These are phyloP conservation scores for Zasmidium citrigriseum DNA, from an alignment of 2,329 filamentous ascomycete species.

Conservation along the genomic window DNA sequence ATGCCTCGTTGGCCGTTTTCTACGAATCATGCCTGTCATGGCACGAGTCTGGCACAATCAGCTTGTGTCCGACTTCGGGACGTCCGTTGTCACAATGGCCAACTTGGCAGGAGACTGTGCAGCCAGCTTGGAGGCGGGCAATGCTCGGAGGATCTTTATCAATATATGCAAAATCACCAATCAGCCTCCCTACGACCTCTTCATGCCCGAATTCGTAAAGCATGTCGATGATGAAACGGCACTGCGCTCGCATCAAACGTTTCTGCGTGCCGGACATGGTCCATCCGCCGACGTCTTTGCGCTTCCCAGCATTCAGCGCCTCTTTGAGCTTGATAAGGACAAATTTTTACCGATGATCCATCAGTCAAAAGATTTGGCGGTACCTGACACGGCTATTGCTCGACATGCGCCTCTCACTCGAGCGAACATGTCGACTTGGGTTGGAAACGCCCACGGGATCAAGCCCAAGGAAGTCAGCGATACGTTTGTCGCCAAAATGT, in stretches of 20 bases:
- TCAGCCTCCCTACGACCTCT: slow-evolving; percentile 44
- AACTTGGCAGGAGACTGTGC: slow-evolving; percentile 25
- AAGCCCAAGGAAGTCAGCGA: slow-evolving; percentile 60
- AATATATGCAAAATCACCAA: slow-evolving; percentile 41
- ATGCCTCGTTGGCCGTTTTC: slow-evolving; percentile 43
- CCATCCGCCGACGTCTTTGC: slow-evolving; percentile 38
- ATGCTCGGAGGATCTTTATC: slow-evolving; percentile 25
- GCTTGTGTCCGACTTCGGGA: slow-evolving; percentile 37
- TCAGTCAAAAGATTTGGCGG: neutral
- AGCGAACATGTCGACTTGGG: slow-evolving; percentile 28
- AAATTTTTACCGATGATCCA: slow-evolving; percentile 25
- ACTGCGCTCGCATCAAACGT: slow-evolving; percentile 43
- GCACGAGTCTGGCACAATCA: slow-evolving; percentile 35
- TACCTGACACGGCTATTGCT: neutral
- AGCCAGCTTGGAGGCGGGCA: neutral
- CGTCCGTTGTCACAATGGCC: slow-evolving; percentile 31
- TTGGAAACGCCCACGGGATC: slow-evolving; percentile 45
- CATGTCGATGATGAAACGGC: slow-evolving; percentile 28
- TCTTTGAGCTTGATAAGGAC: slow-evolving; percentile 24
- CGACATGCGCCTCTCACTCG: slow-evolving; percentile 23
- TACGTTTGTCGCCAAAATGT: slow-evolving; percentile 73
- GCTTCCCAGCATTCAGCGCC: slow-evolving; percentile 32
- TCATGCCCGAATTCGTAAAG: slow-evolving; percentile 38
- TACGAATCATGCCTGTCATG: slow-evolving; percentile 31
- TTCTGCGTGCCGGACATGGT: slow-evolving; percentile 38